These are phyloP conservation scores for Umbilicus rupestris DNA, from an alignment of 164 flowering plant genomes.

Conservation along the genomic window DNA sequence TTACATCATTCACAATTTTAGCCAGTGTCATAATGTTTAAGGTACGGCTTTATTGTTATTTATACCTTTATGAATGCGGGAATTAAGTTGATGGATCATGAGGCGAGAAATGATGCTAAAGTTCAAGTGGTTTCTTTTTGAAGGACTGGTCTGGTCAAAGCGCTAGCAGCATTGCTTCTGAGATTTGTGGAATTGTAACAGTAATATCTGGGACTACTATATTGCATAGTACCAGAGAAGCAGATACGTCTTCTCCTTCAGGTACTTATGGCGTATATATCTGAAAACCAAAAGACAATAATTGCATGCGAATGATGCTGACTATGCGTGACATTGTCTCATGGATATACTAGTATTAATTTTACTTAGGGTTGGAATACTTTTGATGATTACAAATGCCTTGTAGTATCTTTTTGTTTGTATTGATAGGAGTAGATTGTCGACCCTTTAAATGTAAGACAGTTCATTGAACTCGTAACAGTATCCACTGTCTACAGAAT, in stretches of 20 bases:
- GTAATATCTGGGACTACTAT: conserved; percentile 56
- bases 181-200: conserved; percentile 53
- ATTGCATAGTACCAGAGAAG: conserved; percentile 58
- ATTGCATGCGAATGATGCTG: neutral
- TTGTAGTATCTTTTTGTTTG: neutral
- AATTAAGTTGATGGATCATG: neutral
- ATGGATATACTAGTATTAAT: neutral
- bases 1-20: conserved; percentile 55
- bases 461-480: neutral
- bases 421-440: neutral
- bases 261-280: conserved; percentile 15
- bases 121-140: neutral
- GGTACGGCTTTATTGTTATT: conserved; percentile 23
- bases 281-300: neutral
- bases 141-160: conserved; percentile 70
- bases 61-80: neutral
- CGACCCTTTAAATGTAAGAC: neutral
- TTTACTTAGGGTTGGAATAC: neutral
- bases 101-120: neutral
- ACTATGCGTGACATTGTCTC: neutral
- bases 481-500: neutral
- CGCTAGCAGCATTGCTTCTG: conserved; percentile 53
- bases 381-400: neutral
- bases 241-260: conserved; percentile 30
- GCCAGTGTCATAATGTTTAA: conserved; percentile 76